These are phyloP conservation scores for Tremella mesenterica DNA, from an alignment of 768 basidiomycete genomes.

Conservation along the genomic window DNA sequence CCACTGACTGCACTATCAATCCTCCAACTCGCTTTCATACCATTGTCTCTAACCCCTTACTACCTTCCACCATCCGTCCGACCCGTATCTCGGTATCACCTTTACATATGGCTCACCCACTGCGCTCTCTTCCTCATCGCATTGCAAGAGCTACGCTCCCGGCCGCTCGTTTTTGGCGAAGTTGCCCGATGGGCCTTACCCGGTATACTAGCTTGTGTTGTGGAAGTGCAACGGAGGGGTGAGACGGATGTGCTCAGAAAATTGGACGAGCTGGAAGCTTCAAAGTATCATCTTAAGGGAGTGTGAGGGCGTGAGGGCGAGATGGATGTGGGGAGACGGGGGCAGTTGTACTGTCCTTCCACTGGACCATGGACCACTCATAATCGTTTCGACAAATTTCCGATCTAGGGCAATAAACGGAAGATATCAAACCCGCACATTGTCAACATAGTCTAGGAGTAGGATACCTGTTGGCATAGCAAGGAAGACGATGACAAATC, in stretches of 20 bases:
- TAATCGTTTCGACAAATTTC: too few relatives aligned
- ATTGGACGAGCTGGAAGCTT: conserved; percentile 13
- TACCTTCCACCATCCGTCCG: conserved; percentile 3
- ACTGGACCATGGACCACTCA: too few relatives aligned
- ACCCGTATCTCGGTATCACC: conserved; percentile 7
- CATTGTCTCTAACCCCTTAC: conserved; percentile 25
- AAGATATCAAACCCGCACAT: too few relatives aligned
- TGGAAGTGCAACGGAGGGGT: conserved; percentile 19
- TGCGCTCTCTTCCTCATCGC: conserved; percentile 9
- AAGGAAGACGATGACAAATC: too few relatives aligned
- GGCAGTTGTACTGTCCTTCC: too few relatives aligned
- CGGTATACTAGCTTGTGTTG: conserved; percentile 13
- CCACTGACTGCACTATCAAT: conserved; percentile 7
- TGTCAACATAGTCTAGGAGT: too few relatives aligned
- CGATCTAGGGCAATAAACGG: too few relatives aligned
- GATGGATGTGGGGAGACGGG: too few relatives aligned
- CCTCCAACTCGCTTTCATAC: conserved; percentile 19
- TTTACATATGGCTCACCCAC: conserved; percentile 16
- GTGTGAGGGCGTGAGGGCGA: conserved; percentile 7
- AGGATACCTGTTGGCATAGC: too few relatives aligned
- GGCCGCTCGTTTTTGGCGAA: neutral
- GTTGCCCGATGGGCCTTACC: conserved; percentile 24
- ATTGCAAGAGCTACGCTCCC: neutral
- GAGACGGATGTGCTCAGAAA: conserved; percentile 16
- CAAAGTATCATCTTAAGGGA: conserved; percentile 29